Conservation (phyloP, 768 basidiomycete genomes). For the Nevesoporus exiguus region DNA sequence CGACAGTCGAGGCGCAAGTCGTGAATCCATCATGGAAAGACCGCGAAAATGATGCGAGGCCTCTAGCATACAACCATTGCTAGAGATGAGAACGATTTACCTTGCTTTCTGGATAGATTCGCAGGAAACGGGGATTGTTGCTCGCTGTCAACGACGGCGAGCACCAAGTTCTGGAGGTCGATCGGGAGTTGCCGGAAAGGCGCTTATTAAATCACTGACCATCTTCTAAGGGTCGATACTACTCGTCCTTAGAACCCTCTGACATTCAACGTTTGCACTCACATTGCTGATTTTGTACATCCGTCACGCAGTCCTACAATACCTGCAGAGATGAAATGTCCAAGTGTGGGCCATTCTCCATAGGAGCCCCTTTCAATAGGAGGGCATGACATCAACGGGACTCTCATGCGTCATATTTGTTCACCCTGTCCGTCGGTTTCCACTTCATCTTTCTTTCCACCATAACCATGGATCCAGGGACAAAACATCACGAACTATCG, state of each 20-base stretch:
- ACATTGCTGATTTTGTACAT: background rate
- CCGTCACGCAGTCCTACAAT: background rate
- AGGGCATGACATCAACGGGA: background rate
- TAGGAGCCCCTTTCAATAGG: slow-evolving; percentile 9
- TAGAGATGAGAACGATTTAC: slow-evolving; percentile 8
- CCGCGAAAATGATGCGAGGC: background rate
- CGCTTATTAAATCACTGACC: background rate
- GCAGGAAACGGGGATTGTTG: slow-evolving; percentile 19
- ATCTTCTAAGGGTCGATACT: too few species aligned
- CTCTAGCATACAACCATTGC: background rate
- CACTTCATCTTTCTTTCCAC: background rate
- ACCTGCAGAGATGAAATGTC: background rate
- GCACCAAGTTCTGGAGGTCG: slow-evolving; percentile 16
- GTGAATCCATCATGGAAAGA: slow-evolving; percentile 29
- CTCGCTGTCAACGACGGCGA: slow-evolving; percentile 36
- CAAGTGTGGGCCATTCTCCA: too few species aligned
- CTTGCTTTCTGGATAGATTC: slow-evolving; percentile 17
- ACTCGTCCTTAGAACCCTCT: background rate
- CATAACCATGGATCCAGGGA: slow-evolving; percentile 26
- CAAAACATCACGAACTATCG: slow-evolving; percentile 22
- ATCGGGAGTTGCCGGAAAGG: slow-evolving; percentile 28
- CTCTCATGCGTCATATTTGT: background rate
- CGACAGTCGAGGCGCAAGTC: slow-evolving; percentile 26
- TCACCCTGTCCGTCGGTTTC: background rate
- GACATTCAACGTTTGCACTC: background rate